A percentile compares a stretch with the other conserved stretches of the same genome.
Conservation (phyloP, 164 flowering plant genomes). For the Echeveria elegans region DNA sequence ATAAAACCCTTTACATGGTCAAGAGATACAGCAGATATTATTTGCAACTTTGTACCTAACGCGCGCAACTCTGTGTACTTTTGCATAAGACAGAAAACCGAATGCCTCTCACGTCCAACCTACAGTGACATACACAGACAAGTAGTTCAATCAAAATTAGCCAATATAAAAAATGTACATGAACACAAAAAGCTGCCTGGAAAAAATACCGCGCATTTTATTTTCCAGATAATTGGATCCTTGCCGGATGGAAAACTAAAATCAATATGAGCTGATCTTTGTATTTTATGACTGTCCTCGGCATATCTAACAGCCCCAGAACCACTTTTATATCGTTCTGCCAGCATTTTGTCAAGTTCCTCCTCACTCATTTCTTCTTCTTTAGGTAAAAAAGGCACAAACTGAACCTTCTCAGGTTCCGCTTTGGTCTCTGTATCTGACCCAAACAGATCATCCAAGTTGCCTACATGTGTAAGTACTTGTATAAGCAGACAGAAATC, state of each 20-base stretch:
- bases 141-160: not conserved
- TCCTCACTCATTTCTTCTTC: conserved; percentile 65
- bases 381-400: conserved; percentile 46
- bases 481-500: too few species aligned
- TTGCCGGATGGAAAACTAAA: conserved; percentile 19
- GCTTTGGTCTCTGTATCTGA: conserved; percentile 18
- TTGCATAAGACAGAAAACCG: conserved; percentile 85
- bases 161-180: too few species aligned
- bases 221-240: conserved; percentile 67
- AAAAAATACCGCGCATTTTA: conserved; percentile 63
- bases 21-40: conserved; percentile 66
- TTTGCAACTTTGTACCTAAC: conserved; percentile 52
- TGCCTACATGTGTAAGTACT: conserved; percentile 22
- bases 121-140: conserved; percentile 20
- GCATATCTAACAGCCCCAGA: conserved; percentile 39
- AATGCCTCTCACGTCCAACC: conserved; percentile 81
- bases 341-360: conserved; percentile 57
- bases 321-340: conserved; percentile 44
- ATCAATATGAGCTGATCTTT: conserved; percentile 20
- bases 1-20: conserved; percentile 76
- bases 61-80: conserved; percentile 57
- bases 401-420: conserved; percentile 25
- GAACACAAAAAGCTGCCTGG: not conserved
- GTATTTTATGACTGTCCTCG: conserved; percentile 37
- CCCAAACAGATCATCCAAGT: conserved; percentile 26